Evolutionary conservation across 257 asterid genomes (phyloP).

Genomic region (Leptodermis oblonga): DNA sequence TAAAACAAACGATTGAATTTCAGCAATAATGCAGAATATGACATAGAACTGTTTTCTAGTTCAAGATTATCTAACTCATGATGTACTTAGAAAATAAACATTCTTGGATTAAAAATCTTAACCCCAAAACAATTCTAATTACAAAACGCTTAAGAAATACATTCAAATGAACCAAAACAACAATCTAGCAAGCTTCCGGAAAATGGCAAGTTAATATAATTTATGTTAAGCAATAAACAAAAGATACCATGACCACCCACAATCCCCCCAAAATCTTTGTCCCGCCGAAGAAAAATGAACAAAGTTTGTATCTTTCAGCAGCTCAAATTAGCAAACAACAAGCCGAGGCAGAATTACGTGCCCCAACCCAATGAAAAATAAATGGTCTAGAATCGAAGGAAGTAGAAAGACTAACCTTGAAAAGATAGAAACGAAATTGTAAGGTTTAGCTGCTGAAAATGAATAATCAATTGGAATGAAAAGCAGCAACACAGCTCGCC

Average conservation of each 20-base stretch:
- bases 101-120: no score
- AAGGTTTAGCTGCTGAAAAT: no score
- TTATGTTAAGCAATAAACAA: not conserved
- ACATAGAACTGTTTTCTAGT: conserved; percentile 49
- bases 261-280: not conserved
- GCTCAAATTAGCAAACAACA: not conserved
- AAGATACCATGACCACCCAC: not conserved
- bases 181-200: no score
- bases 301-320: not conserved
- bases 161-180: not conserved
- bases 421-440: not conserved
- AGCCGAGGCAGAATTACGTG: not conserved
- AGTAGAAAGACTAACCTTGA: not conserved
- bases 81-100: no score
- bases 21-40: conserved; percentile 48
- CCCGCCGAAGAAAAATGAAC: not conserved
- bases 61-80: conserved; percentile 48
- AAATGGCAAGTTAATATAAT: no score
- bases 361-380: not conserved
- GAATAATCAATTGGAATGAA: no score
- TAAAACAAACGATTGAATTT: not conserved
- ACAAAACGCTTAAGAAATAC: no score
- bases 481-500: no score
- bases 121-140: no score
- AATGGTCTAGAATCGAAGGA: not conserved